Evolutionary conservation across 305 asterid species (phyloP).

Genomic region (Petunia hybrid): DNA sequence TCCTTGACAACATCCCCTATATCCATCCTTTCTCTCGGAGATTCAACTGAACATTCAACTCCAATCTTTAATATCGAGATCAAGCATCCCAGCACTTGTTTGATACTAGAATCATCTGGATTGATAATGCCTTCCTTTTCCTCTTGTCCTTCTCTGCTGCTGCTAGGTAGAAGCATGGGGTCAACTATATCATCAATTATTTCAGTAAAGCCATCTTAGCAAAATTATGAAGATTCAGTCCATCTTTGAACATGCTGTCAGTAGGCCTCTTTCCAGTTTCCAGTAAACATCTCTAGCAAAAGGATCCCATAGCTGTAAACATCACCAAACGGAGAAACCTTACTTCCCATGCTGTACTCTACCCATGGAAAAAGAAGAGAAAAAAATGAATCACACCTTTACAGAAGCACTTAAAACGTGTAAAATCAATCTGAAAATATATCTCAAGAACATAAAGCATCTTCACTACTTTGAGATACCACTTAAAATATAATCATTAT

Average conservation of each 20-base stretch:
- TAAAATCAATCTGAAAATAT: too few relatives aligned
- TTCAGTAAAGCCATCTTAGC: conserved; percentile 33
- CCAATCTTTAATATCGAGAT: conserved; percentile 48
- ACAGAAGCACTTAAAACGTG: too few relatives aligned
- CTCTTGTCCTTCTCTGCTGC: conserved; percentile 16
- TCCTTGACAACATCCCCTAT: conserved; percentile 46
- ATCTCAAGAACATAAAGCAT: too few relatives aligned
- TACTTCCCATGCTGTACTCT: conserved; percentile 44
- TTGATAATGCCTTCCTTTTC: conserved; percentile 27
- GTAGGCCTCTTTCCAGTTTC: conserved; percentile 36
- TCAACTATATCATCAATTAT: conserved; percentile 32
- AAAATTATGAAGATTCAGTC: conserved; percentile 35
- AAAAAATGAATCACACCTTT: too few relatives aligned
- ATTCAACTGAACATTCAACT: conserved; percentile 49
- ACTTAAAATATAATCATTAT: background rate
- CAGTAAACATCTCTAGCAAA: conserved; percentile 38
- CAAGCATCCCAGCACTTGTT: conserved; percentile 42
- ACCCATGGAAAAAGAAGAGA: background rate
- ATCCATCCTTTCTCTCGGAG: conserved; percentile 50
- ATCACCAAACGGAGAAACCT: conserved; percentile 41
- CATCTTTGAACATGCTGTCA: conserved; percentile 28
- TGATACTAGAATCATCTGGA: conserved; percentile 19
- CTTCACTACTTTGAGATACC: background rate
- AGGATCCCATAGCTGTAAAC: conserved; percentile 48
- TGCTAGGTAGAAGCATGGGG: conserved; percentile 18